Percentiles rank a stretch among this genome's conserved stretches.
Conservation (phyloP, 768 basidiomycete species). For the Coprinellus micaceus region DNA sequence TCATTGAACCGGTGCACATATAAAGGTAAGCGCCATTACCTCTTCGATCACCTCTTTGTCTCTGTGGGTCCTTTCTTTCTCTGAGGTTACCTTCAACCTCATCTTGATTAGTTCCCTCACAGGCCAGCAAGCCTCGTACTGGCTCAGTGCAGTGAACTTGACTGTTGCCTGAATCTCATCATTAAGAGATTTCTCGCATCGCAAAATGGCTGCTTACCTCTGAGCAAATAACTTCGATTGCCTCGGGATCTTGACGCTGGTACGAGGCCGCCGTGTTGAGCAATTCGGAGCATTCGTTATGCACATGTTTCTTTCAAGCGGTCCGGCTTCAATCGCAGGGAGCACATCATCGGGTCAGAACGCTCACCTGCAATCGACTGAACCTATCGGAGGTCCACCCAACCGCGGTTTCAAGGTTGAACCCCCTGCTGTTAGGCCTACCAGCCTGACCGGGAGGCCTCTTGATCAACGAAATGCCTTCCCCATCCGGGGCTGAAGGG, state of each 20-base stretch:
- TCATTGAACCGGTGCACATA: too few species aligned
- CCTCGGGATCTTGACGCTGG: neutral
- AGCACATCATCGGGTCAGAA: too few species aligned
- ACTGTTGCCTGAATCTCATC: slow-evolving; percentile 17
- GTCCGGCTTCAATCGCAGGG: too few species aligned
- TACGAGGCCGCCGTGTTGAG: neutral
- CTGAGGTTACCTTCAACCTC: slow-evolving; percentile 1
- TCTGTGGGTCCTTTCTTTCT: too few species aligned
- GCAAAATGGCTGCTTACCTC: neutral
- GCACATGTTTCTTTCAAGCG: neutral
- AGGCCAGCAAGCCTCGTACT: slow-evolving; percentile 8
- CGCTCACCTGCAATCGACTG: neutral
- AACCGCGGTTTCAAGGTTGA: slow-evolving; percentile 16
- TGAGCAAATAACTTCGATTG: neutral
- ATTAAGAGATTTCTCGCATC: too few species aligned
- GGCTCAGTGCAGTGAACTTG: neutral
- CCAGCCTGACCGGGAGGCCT: slow-evolving; percentile 21
- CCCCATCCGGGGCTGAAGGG: too few species aligned
- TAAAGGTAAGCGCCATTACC: too few species aligned
- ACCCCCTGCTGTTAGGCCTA: slow-evolving; percentile 15
- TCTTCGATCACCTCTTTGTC: too few species aligned
- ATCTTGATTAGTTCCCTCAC: neutral
- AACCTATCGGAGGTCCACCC: slow-evolving; percentile 13
- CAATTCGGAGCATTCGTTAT: neutral
- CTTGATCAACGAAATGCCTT: neutral